phyloP scores from a whole-genome alignment of 208 protist genomes.

The Novymonas esmeraldas region DNA sequence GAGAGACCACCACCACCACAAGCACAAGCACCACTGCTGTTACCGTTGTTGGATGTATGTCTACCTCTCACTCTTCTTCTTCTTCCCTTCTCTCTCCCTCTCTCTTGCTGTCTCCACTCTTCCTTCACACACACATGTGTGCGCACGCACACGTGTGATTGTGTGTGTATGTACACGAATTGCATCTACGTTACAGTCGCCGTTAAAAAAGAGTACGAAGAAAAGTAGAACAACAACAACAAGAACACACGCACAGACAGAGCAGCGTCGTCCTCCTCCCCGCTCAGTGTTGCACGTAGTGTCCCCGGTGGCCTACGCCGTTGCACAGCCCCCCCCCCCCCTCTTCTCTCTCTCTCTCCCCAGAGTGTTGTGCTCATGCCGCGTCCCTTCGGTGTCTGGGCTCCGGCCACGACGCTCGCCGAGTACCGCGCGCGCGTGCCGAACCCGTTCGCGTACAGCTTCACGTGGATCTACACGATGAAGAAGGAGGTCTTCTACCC shows the following conservation, averaged over 20 bases:
- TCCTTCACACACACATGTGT: background rate
- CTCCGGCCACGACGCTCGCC: slow-evolving; percentile 82
- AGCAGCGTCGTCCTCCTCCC: background rate
- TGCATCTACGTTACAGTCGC: too few species aligned
- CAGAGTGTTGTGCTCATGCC: slow-evolving; percentile 71
- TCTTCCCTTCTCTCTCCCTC: background rate
- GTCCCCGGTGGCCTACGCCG: too few species aligned
- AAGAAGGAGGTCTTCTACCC: slow-evolving; percentile 83
- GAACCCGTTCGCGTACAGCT: slow-evolving; percentile 54
- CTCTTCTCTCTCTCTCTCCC: background rate
- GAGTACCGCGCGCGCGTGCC: slow-evolving; percentile 84
- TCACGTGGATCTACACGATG: slow-evolving; percentile 47
- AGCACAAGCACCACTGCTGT: too few species aligned
- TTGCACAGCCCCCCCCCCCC: background rate
- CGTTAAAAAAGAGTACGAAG: too few species aligned
- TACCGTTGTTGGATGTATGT: too few species aligned
- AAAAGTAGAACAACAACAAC: too few species aligned
- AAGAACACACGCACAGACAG: too few species aligned
- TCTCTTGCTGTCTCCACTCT: background rate
- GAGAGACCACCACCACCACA: too few species aligned
- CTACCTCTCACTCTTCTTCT: slow-evolving; percentile 10
- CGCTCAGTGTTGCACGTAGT: background rate
- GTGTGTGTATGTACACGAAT: background rate
- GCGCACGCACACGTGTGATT: background rate
- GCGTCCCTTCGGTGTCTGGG: slow-evolving; percentile 88